phyloP scores from a whole-genome alignment of 129 eudicot genomes.

The Escallonia rubra region DNA sequence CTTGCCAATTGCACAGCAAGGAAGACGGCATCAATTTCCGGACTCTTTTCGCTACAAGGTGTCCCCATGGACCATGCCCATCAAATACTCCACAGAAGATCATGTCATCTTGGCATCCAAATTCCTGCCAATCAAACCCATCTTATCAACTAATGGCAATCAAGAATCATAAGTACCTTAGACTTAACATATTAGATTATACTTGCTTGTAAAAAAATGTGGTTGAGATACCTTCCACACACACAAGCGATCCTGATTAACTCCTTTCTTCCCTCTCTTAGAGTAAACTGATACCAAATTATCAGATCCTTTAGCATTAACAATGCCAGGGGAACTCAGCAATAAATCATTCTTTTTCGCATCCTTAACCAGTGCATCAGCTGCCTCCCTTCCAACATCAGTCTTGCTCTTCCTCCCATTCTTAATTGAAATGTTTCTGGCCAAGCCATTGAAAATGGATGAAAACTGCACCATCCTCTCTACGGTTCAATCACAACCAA shows the following conservation, averaged over 20 bases:
- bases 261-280: slow-evolving; percentile 73
- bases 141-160: neutral
- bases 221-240: slow-evolving; percentile 77
- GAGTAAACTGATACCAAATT: slow-evolving; percentile 55
- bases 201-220: neutral
- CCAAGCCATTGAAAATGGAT: slow-evolving; percentile 47
- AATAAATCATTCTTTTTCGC: slow-evolving; percentile 60
- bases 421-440: slow-evolving; percentile 44
- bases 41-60: slow-evolving; percentile 69
- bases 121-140: slow-evolving; percentile 38
- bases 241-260: slow-evolving; percentile 65
- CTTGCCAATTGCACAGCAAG: slow-evolving; percentile 77
- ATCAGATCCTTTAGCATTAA: slow-evolving; percentile 30
- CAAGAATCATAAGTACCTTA: neutral
- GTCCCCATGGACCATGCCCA: slow-evolving; percentile 99
- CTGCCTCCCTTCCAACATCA: slow-evolving; percentile 58
- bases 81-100: slow-evolving; percentile 91
- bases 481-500: slow-evolving; percentile 17
- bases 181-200: neutral
- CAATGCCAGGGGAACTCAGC: slow-evolving; percentile 51
- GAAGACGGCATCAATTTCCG: slow-evolving; percentile 67
- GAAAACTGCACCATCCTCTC: slow-evolving; percentile 77
- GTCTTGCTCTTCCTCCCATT: slow-evolving; percentile 39
- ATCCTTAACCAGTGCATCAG: slow-evolving; percentile 52
- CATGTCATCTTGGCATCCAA: slow-evolving; percentile 85